Percentiles rank a stretch among this genome's conserved stretches.
Evolutionary conservation across 2,329 filamentous ascomycete species (phyloP).

Genomic region (Tetracladium maxilliforme): DNA sequence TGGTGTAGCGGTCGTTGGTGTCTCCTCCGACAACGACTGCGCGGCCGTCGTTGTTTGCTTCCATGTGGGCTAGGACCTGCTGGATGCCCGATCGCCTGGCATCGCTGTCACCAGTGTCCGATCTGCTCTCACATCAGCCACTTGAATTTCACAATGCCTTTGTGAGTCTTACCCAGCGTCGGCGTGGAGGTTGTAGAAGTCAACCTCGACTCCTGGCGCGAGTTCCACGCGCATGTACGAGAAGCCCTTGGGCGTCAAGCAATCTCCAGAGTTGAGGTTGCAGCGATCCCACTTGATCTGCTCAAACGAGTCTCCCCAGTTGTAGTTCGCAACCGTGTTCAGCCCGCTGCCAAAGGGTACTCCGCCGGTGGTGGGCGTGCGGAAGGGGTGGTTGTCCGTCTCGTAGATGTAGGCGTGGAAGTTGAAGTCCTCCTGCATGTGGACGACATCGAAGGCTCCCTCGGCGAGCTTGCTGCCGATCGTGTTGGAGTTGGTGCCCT

Average conservation of each 20-base stretch:
- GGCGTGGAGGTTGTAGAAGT: constrained; percentile 52
- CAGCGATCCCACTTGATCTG: constrained; percentile 45
- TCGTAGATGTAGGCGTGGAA: constrained; percentile 49
- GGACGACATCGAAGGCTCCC: constrained; percentile 45
- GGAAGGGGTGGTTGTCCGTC: constrained; percentile 40
- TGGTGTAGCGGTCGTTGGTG: constrained; percentile 50
- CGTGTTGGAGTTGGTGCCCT: constrained; percentile 35
- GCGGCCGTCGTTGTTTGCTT: constrained; percentile 38
- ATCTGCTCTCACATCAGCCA: constrained; percentile 11
- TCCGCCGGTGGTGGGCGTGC: constrained; percentile 50
- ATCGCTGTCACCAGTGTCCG: constrained; percentile 30
- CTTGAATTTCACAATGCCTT: constrained; percentile 3
- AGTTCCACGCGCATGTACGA: constrained; percentile 47
- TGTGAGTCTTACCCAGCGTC: constrained; percentile 43
- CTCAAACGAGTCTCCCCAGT: constrained; percentile 38
- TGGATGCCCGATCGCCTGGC: constrained; percentile 44
- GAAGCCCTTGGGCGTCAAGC: constrained; percentile 56
- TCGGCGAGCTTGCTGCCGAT: constrained; percentile 42
- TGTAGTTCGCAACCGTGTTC: constrained; percentile 45
- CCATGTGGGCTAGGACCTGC: constrained; percentile 43
- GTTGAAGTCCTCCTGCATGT: constrained; percentile 58
- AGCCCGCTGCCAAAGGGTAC: constrained; percentile 48
- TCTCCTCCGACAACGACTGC: constrained; percentile 51
- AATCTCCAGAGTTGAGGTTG: constrained; percentile 42
- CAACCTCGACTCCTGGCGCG: constrained; percentile 36